These are phyloP conservation scores for Umbelopsis sp. DNA, from an alignment of 192 early-diverging fungal genomes.

Conservation along the genomic window DNA sequence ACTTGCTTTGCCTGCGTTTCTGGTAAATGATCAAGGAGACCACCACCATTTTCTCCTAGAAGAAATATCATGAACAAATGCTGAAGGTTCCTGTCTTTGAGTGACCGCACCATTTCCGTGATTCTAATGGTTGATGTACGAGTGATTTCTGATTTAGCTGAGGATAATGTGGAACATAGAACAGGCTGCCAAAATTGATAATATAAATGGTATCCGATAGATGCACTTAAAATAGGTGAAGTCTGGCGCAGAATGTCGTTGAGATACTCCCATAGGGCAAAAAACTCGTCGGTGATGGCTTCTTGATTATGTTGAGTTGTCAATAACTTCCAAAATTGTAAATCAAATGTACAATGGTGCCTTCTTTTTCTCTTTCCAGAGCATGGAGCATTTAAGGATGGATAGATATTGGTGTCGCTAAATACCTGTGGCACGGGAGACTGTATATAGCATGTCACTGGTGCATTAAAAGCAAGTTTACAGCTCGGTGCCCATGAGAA, in stretches of 20 bases:
- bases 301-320: slow-evolving; percentile 12
- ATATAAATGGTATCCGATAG: slow-evolving; percentile 35
- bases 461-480: neutral
- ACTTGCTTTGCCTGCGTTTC: neutral
- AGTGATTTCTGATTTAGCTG: slow-evolving; percentile 30
- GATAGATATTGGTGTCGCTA: neutral
- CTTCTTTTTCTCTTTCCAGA: slow-evolving; percentile 21
- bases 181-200: slow-evolving; percentile 43
- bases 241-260: slow-evolving; percentile 41
- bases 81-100: slow-evolving; percentile 37
- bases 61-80: slow-evolving; percentile 38
- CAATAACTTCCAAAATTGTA: slow-evolving; percentile 28
- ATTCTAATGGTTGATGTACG: slow-evolving; percentile 33
- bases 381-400: slow-evolving; percentile 7
- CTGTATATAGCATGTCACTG: neutral
- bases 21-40: slow-evolving; percentile 22
- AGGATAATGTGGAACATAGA: slow-evolving; percentile 32
- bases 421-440: neutral
- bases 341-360: slow-evolving; percentile 37
- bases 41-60: slow-evolving; percentile 40
- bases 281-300: slow-evolving; percentile 34
- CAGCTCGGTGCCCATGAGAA: slow-evolving; percentile 32
- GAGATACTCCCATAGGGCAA: slow-evolving; percentile 43
- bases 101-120: slow-evolving; percentile 43
- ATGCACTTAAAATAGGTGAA: slow-evolving; percentile 34